These are phyloP conservation scores for Aschersonia sp. DNA, from an alignment of 2,329 filamentous ascomycete genomes.

Conservation along the genomic window DNA sequence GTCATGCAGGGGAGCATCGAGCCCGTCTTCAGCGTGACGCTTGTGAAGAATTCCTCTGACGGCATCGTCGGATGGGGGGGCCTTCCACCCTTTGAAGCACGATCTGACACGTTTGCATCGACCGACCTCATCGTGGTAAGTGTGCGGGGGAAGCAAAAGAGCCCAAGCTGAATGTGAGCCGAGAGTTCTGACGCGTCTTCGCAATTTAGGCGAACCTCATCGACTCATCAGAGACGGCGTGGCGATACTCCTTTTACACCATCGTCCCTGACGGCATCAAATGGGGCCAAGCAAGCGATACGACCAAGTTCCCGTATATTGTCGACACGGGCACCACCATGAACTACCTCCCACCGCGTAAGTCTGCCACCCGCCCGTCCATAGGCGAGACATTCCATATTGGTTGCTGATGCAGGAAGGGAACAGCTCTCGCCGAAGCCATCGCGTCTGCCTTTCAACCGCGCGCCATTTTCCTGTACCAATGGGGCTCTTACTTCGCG, in stretches of 20 bases:
- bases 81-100: slow-evolving; percentile 22
- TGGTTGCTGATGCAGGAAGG: neutral
- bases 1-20: slow-evolving; percentile 28
- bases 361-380: slow-evolving; percentile 6
- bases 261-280: slow-evolving; percentile 33
- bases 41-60: slow-evolving; percentile 29
- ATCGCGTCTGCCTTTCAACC: slow-evolving; percentile 33
- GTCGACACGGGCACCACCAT: slow-evolving; percentile 38
- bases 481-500: slow-evolving; percentile 33
- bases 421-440: slow-evolving; percentile 28
- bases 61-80: slow-evolving; percentile 34
- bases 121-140: slow-evolving; percentile 32
- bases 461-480: slow-evolving; percentile 28
- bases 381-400: no score
- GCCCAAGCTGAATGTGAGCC: neutral
- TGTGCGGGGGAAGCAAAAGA: neutral
- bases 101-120: slow-evolving; percentile 13
- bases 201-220: slow-evolving; percentile 27
- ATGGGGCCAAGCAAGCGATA: slow-evolving; percentile 26
- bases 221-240: slow-evolving; percentile 21
- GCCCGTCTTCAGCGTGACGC: slow-evolving; percentile 32
- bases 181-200: neutral
- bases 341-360: slow-evolving; percentile 33
- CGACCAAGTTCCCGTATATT: slow-evolving; percentile 31
- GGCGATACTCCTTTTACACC: slow-evolving; percentile 37